Percentiles rank a stretch among this genome's conserved stretches.
Evolutionary conservation across 192 early-diverging fungal species (phyloP).

Genomic region (Borealophlyctis nickersoniae): DNA sequence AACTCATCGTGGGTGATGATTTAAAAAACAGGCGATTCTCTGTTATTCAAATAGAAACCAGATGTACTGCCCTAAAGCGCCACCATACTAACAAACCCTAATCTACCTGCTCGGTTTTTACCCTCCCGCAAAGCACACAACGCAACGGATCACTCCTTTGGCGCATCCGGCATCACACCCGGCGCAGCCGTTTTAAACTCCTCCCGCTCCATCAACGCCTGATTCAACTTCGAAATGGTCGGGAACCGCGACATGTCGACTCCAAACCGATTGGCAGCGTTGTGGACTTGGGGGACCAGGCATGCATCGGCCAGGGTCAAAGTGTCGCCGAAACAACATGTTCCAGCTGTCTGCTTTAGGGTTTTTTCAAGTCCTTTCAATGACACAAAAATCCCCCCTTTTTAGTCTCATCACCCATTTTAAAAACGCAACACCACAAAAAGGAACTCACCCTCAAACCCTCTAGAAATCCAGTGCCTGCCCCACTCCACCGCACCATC

Average conservation of each 20-base stretch:
- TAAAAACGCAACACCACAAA: too few species aligned
- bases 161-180: not conserved
- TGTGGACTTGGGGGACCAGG: not conserved
- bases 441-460: not conserved
- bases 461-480: not conserved
- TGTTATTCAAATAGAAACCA: not conserved
- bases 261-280: too few species aligned
- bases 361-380: not conserved
- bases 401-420: too few species aligned
- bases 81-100: conserved; percentile 6
- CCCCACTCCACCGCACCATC: not conserved
- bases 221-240: too few species aligned
- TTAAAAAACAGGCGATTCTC: not conserved
- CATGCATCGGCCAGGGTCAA: not conserved
- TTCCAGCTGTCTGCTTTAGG: not conserved
- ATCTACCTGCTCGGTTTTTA: too few species aligned
- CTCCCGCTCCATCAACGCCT: too few species aligned
- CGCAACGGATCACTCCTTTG: not conserved
- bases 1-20: too few species aligned
- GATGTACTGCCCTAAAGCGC: conserved; percentile 10
- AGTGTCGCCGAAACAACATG: not conserved
- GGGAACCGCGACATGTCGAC: too few species aligned
- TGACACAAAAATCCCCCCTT: too few species aligned
- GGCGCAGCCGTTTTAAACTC: too few species aligned
- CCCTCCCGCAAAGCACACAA: too few species aligned